Percentiles rank a stretch among this genome's conserved stretches.
phyloP scores from a whole-genome alignment of 2,329 filamentous ascomycete genomes.

The Aspergillus tubingensis region DNA sequence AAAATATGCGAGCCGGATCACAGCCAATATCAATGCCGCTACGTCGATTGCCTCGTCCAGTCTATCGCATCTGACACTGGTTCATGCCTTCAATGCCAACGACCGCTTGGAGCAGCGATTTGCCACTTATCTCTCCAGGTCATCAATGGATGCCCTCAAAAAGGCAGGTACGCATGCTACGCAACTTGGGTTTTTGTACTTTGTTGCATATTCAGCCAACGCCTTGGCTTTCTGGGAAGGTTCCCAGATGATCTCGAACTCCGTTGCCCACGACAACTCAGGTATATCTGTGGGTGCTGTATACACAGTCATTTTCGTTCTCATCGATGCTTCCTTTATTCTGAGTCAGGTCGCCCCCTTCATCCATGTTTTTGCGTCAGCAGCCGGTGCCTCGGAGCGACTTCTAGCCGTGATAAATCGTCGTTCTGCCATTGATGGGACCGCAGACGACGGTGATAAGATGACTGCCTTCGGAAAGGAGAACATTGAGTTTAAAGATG shows the following conservation, averaged over 20 bases:
- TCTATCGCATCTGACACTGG: conserved; percentile 60
- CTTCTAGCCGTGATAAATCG: conserved; percentile 61
- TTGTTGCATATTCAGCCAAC: conserved; percentile 67
- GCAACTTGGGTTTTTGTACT: conserved; percentile 64
- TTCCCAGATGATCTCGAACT: conserved; percentile 54
- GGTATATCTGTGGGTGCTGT: conserved; percentile 37
- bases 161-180: conserved; percentile 59
- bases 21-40: conserved; percentile 56
- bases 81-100: conserved; percentile 65
- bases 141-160: conserved; percentile 56
- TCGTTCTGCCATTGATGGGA: conserved; percentile 49
- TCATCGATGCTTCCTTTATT: conserved; percentile 42
- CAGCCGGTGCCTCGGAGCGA: conserved; percentile 57
- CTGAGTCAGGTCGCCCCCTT: conserved; percentile 42
- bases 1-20: conserved; percentile 51
- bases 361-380: conserved; percentile 51
- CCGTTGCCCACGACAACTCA: conserved; percentile 20
- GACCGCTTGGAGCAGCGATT: conserved; percentile 62
- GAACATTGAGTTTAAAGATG: conserved; percentile 34
- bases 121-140: conserved; percentile 51
- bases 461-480: conserved; percentile 22
- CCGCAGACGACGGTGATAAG: conserved; percentile 26
- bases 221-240: conserved; percentile 69
- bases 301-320: conserved; percentile 42
- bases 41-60: conserved; percentile 64